Evolutionary conservation across 306 rosid genomes (phyloP), one percentile per base, ranked within the genome.

Genomic region (Prosopis cineraria): DNA sequence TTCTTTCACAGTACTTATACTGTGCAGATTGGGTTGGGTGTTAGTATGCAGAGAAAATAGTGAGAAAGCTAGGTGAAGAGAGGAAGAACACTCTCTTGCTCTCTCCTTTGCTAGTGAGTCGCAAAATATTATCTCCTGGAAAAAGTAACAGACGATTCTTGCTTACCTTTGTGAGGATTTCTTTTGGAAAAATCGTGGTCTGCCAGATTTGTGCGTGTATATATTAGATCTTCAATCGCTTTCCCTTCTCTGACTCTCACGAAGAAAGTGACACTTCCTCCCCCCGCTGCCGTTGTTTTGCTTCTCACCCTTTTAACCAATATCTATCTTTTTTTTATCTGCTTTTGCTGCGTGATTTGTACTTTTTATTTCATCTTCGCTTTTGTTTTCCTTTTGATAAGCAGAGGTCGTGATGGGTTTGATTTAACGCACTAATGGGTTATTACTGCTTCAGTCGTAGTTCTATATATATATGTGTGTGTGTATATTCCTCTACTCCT

Each of bases 181-280:
- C 55, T 70, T 75, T 70, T 43, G 80, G 80, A n/a, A n/a, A 55
- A 75, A 75, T 1, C 55, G 77, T 55, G 58, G 22, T 75, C 74
- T 84, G 84, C 89, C 81, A 78, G 93, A 87, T 88, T 83, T 81
- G 87, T 87, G 50, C 8, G 73, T 76, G 83, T 29, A 25, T 58
- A 27, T 12, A 58, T 12, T 10, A 89, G 87, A 87, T 85, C 84
- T 81, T 79, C 85, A 84, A 88, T 90, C 89, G 84, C 86, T 87
- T 86, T 89, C 91, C 66, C 78, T 74, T 79, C 81, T 62, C 92
- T 90, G 87, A 93, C 79, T 87, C 93, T 68, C 87, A 89, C 33
- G 89, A 87, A 80, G 96, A 93, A 76, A 87, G 84, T 83, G 91
- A 92, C 97, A 76, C 86, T 82, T 73, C 85, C 24, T 67, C 34